A percentile compares a stretch with the other conserved stretches of the same genome.
phyloP scores from a whole-genome alignment of 1,139 yeast species.

The Ogataea hybrid region DNA sequence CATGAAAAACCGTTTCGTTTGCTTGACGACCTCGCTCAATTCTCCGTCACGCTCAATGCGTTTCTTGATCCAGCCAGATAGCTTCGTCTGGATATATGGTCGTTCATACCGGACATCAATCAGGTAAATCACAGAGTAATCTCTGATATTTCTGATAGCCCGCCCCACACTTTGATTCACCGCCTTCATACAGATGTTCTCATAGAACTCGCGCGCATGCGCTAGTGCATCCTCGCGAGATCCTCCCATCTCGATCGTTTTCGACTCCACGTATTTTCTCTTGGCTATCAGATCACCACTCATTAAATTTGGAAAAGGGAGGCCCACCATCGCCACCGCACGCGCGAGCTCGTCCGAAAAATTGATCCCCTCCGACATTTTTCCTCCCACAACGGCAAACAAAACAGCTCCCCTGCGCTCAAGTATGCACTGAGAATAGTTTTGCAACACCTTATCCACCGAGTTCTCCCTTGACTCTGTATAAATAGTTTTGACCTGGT shows the following conservation, averaged over 20 bases:
- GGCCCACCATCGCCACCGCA: slow-evolving; percentile 82
- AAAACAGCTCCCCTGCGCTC: slow-evolving; percentile 56
- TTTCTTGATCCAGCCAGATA: slow-evolving; percentile 76
- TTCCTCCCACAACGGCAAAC: slow-evolving; percentile 90
- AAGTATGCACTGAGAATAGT: slow-evolving; percentile 45
- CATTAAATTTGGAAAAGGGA: slow-evolving; percentile 85
- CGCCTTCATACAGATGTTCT: slow-evolving; percentile 87
- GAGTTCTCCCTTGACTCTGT: slow-evolving; percentile 52
- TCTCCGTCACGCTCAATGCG: slow-evolving; percentile 30
- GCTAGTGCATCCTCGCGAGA: slow-evolving; percentile 40
- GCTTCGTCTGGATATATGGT: slow-evolving; percentile 51
- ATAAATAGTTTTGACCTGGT: slow-evolving; percentile 45
- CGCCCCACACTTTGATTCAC: slow-evolving; percentile 94
- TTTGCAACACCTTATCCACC: slow-evolving; percentile 46
- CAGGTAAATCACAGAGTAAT: slow-evolving; percentile 73
- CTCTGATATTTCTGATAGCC: slow-evolving; percentile 81
- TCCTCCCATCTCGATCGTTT: slow-evolving; percentile 39
- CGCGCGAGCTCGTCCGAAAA: slow-evolving; percentile 85
- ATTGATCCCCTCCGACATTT: slow-evolving; percentile 91
- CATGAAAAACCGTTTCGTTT: slow-evolving; percentile 12
- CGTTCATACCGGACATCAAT: slow-evolving; percentile 61
- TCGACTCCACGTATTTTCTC: slow-evolving; percentile 59
- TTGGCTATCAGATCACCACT: slow-evolving; percentile 83
- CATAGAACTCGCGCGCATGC: slow-evolving; percentile 65
- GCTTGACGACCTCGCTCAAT: background rate